Base-by-base conservation (phyloP, 2,329 filamentous ascomycete genomes). In the Aspergillus pseudoterreus region DNA sequence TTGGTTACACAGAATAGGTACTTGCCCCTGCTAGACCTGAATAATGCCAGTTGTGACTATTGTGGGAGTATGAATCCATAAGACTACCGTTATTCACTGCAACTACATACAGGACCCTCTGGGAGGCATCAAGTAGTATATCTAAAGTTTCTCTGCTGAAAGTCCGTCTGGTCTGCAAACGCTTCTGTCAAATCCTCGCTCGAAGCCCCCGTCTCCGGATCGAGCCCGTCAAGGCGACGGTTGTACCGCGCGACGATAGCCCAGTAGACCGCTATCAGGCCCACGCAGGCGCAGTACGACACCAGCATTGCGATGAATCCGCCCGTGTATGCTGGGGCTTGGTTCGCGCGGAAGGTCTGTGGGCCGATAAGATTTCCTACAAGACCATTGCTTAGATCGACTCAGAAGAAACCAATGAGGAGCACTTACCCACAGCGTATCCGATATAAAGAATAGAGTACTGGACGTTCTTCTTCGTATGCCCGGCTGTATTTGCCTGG, bases 401-500 rank as follows among this genome's bases (percentile, higher is more conserved):
- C 19, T 19, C 19, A 4, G 19, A 19, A 19, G 19, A 19, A 19
- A 19, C 19, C 19, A 19, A 19, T 19, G 19, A 19, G 19, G 19
- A 4, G 2, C 19, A 19, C 47, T 45, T 50, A 38, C 53, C 53
- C 4, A 71, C 65, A 3, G 68, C 69, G 51, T 71, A 75, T 4
- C 68, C 72, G 33, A 75, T 68, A 35, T 69, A 69, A 3, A 73
- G 60, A 21, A 73, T 66, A 21, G 69, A 68, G 49, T 70, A 72
- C 11, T 70, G 62, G 5, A 73, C 61, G 14, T 63, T 67, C 50
- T 74, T 74, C 60, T 75, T 75, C n/a, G 72, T 74, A 48, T 68
- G 59, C 5, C 68, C 68, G 24, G 67, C 65, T 0, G 64, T 68
- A 50, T 71, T 71, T 21, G 67, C 67, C 47, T 64, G 63, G 14